These are phyloP conservation scores for Thelephora aurantiotincta DNA, from an alignment of 768 basidiomycete species.

Conservation along the genomic window DNA sequence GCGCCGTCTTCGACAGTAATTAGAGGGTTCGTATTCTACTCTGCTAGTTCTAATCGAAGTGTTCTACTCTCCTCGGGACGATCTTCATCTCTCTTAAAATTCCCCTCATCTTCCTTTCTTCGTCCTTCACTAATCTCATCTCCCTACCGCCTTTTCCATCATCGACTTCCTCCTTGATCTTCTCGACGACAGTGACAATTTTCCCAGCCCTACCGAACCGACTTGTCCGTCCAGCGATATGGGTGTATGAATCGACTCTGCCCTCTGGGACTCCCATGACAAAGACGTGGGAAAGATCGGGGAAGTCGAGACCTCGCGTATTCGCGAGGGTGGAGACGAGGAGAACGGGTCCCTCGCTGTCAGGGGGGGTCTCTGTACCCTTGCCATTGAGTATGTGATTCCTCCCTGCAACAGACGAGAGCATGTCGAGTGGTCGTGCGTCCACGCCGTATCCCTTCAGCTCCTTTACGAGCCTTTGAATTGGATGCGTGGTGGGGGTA, in stretches of 20 bases:
- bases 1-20: no score
- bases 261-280: conserved; percentile 43
- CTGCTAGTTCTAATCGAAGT: conserved; percentile 27
- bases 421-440: conserved; percentile 45
- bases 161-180: conserved; percentile 15
- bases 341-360: conserved; percentile 40
- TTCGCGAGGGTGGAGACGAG: conserved; percentile 59
- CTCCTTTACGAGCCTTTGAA: conserved; percentile 51
- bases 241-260: conserved; percentile 11
- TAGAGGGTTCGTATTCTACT: no score
- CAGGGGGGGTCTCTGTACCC: conserved; percentile 8
- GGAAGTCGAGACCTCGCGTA: conserved; percentile 61
- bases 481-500: conserved; percentile 43
- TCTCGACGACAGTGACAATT: conserved; percentile 43
- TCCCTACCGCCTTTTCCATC: conserved; percentile 9
- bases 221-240: conserved; percentile 59
- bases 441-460: conserved; percentile 52
- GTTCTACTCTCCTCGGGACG: conserved; percentile 30
- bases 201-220: conserved; percentile 53
- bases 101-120: conserved; percentile 25
- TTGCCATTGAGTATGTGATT: conserved; percentile 25
- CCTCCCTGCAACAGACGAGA: conserved; percentile 27
- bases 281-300: conserved; percentile 61
- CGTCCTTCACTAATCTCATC: conserved; percentile 15
- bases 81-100: conserved; percentile 32